A percentile compares a stretch with the other conserved stretches of the same genome.
Conservation (phyloP, 2,329 filamentous ascomycete species). For the Trichoderma sp. region DNA sequence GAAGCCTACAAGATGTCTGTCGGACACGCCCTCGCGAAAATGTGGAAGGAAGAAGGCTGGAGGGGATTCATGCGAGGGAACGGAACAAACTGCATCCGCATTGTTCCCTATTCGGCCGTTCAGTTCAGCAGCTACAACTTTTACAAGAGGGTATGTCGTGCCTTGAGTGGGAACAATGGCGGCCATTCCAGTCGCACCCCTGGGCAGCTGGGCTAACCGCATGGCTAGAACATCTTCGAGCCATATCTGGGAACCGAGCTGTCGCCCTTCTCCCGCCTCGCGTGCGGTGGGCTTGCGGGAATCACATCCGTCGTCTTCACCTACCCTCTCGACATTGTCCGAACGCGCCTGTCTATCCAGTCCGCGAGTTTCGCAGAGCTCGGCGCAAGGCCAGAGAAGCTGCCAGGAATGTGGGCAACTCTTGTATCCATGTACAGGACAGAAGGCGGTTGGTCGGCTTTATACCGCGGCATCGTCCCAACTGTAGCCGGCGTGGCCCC, state of each 20-base stretch:
- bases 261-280: slow-evolving; percentile 70
- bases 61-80: slow-evolving; percentile 97
- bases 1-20: slow-evolving; percentile 94
- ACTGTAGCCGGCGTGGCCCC: slow-evolving; percentile 95
- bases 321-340: slow-evolving; percentile 96
- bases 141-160: slow-evolving; percentile 74
- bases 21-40: slow-evolving; percentile 84
- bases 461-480: slow-evolving; percentile 94
- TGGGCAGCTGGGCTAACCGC: background rate
- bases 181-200: background rate
- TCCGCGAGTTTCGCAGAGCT: slow-evolving; percentile 90
- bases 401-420: slow-evolving; percentile 92
- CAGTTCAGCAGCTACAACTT: slow-evolving; percentile 98
- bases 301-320: slow-evolving; percentile 95
- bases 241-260: slow-evolving; percentile 72
- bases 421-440: slow-evolving; percentile 83
- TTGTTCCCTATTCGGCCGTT: slow-evolving; percentile 96
- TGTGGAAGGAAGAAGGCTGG: slow-evolving; percentile 98
- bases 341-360: slow-evolving; percentile 94
- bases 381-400: slow-evolving; percentile 61
- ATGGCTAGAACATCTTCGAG: slow-evolving; percentile 70
- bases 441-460: slow-evolving; percentile 79
- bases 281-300: slow-evolving; percentile 90
- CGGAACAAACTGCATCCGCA: slow-evolving; percentile 96
- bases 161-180: background rate